Evolutionary conservation across 768 basidiomycete species (phyloP).

Genomic region (Mrakia frigida): DNA sequence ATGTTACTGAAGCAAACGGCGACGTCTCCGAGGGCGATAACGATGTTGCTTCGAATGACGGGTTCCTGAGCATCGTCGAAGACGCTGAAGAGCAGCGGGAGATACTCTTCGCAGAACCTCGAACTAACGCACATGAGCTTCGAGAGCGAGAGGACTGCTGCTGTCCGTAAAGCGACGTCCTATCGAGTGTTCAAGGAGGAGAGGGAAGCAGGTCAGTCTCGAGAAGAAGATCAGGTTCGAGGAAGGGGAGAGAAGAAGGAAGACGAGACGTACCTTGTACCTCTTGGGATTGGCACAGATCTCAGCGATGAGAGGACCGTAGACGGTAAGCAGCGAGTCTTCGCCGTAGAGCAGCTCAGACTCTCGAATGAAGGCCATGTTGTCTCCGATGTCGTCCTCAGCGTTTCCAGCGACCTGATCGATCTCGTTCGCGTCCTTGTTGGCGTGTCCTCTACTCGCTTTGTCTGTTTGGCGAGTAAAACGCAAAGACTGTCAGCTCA

Average conservation of each 20-base stretch:
- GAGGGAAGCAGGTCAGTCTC: too few species aligned
- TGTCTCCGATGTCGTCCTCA: constrained; percentile 96
- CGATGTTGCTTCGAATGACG: constrained; percentile 88
- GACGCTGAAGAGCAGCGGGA: constrained; percentile 84
- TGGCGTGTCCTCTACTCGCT: constrained; percentile 44
- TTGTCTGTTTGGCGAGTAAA: constrained; percentile 51
- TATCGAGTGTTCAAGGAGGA: constrained; percentile 40
- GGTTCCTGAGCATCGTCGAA: constrained; percentile 86
- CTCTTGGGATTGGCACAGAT: constrained; percentile 85
- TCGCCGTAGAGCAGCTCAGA: constrained; percentile 78
- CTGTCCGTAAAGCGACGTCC: constrained; percentile 80
- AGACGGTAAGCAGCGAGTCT: constrained; percentile 72
- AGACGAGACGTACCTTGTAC: constrained; percentile 63
- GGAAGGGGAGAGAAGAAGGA: constrained; percentile 1
- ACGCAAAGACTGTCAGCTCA: neutral
- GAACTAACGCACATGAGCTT: constrained; percentile 96
- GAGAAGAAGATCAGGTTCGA: neutral
- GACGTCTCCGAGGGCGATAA: constrained; percentile 94
- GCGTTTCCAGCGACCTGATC: constrained; percentile 97
- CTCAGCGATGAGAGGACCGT: constrained; percentile 82
- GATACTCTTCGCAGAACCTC: constrained; percentile 83
- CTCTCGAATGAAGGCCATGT: constrained; percentile 77
- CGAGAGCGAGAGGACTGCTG: constrained; percentile 81
- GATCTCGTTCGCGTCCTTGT: constrained; percentile 63
- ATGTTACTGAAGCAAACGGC: constrained; percentile 97